Evolutionary conservation across 179 eudicot species (phyloP), one percentile per base, ranked within the genome.

Genomic region (Spinacia oleracea): DNA sequence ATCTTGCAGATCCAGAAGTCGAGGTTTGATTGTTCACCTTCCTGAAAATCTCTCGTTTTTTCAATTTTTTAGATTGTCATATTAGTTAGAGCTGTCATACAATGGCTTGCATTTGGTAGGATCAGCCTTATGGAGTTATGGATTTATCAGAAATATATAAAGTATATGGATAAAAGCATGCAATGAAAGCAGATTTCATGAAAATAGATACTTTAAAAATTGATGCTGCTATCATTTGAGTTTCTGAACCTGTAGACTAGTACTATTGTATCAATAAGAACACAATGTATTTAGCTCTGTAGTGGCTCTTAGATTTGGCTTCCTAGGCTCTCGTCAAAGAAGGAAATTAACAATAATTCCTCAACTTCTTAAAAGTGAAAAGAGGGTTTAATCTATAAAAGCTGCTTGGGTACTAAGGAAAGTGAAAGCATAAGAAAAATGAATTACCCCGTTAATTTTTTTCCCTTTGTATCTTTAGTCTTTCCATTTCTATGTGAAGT

Each of bases 1-100:
- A 89, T 85, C 92, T 95, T 75, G 93, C 98, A 74, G 97, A 95
- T 88, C 98, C 98, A 63, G 97, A 95, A 87, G 91, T 95, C 65
- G 98, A 95, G 97, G 98, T 95, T 20, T 77, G 88, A 69, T 76
- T 48, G 75, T 75, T 10, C 12, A 60, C 18, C 34, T 31, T 35
- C 68, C 3, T 29, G 42, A 63, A 31, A 23, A 9, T 25, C 11
- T 59, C 9, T 59, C 25, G 10, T 59, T 10, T 38, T 38, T 38
- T 38, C 40, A 38, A 6, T 38, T 38, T 3, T 38, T 3, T 38
- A 0, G 40, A 38, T 38, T 38, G 40, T 38, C 40, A 38, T 38
- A 38, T 38, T 38, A 6, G 40, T 3, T 38, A 38, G 40, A 38
- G 40, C 40, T 38, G 40, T 23, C 20, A 2, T 9, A n/a, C 15